Evolutionary conservation across 192 early-diverging fungal species (phyloP).

Genomic region (Coemansia sp.): DNA sequence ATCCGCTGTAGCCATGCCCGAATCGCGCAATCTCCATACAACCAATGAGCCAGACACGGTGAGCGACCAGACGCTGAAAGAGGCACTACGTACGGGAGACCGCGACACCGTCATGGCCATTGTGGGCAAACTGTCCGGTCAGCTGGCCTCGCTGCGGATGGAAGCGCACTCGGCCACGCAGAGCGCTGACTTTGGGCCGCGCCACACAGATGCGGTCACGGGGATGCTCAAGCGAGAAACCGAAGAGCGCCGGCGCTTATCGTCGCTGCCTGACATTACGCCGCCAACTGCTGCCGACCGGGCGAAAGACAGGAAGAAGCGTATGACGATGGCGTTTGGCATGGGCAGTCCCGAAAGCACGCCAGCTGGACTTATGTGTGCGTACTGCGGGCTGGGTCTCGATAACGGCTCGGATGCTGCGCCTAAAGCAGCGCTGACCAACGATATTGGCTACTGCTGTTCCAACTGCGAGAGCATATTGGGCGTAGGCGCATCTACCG

Average conservation of each 20-base stretch:
- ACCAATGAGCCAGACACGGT: background rate
- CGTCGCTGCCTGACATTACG: constrained; percentile 20
- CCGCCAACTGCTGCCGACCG: background rate
- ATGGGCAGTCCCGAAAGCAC: constrained; percentile 9
- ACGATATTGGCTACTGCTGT: constrained; percentile 54
- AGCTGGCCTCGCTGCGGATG: constrained; percentile 47
- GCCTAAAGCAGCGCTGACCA: constrained; percentile 33
- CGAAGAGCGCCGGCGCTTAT: constrained; percentile 27
- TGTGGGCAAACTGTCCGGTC: constrained; percentile 40
- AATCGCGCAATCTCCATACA: background rate
- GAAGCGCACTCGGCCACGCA: constrained; percentile 28
- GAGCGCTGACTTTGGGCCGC: constrained; percentile 15
- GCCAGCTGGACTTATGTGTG: constrained; percentile 19
- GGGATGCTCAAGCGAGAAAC: constrained; percentile 10
- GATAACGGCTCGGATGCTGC: constrained; percentile 26
- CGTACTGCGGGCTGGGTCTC: constrained; percentile 42
- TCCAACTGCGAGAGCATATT: constrained; percentile 49
- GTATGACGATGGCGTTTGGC: constrained; percentile 39
- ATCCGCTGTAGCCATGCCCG: background rate
- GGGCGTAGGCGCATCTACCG: constrained; percentile 1
- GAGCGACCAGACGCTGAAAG: constrained; percentile 36
- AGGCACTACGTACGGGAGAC: constrained; percentile 47
- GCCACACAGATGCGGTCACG: background rate
- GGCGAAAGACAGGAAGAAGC: constrained; percentile 27
- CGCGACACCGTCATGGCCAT: constrained; percentile 50